These are phyloP conservation scores for Plasmodium vivax DNA, from an alignment of 169 alveolate genomes.

Conservation along the genomic window DNA sequence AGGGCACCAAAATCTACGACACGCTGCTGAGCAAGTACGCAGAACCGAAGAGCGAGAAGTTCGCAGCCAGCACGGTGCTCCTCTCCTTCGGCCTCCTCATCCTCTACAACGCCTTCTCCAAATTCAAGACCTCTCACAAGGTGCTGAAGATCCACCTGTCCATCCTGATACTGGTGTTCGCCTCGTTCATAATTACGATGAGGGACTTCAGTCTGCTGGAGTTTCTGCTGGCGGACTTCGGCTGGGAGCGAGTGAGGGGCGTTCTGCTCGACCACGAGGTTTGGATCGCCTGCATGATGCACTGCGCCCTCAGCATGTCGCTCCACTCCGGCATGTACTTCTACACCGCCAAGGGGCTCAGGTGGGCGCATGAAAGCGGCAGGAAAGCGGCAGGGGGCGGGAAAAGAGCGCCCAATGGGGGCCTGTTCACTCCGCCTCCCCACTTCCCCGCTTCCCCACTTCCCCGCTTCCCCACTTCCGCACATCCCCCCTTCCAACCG, in stretches of 20 bases:
- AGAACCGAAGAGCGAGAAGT: conserved; percentile 23
- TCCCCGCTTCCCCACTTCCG: neutral
- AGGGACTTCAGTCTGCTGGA: conserved; percentile 22
- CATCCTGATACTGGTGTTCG: conserved; percentile 9
- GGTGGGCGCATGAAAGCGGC: neutral
- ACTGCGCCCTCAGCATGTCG: conserved; percentile 29
- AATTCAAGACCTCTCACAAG: conserved; percentile 43
- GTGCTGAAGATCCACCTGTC: conserved; percentile 5
- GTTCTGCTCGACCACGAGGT: conserved; percentile 31
- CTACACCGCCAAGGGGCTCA: conserved; percentile 59
- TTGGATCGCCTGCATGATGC: conserved; percentile 61
- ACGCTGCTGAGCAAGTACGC: conserved; percentile 28
- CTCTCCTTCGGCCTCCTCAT: conserved; percentile 26
- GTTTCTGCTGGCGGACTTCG: conserved; percentile 1
- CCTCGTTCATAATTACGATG: conserved; percentile 8
- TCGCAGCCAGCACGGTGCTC: neutral
- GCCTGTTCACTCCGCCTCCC: neutral
- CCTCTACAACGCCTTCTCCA: conserved; percentile 28
- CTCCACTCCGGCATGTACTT: conserved; percentile 62
- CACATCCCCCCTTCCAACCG: neutral
- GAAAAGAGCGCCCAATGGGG: neutral
- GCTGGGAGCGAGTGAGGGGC: neutral
- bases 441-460: neutral
- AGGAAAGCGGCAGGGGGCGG: no score
- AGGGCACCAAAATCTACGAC: conserved; percentile 57